These are phyloP conservation scores for Phytophthora podocarpi DNA, from an alignment of 352 stramenopile genomes.

Conservation along the genomic window DNA sequence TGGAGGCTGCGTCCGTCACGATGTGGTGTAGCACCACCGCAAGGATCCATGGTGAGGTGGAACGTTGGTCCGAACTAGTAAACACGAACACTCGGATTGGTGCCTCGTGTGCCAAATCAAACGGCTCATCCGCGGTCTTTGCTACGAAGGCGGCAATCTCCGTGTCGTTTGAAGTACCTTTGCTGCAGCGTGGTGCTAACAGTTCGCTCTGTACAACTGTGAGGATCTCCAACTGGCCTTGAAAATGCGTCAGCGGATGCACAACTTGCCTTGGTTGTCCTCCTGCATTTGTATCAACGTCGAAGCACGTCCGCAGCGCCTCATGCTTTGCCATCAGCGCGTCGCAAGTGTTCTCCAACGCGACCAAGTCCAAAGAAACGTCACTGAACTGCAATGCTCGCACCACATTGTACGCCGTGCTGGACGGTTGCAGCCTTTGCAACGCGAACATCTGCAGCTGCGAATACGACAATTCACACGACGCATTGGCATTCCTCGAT, in stretches of 20 bases:
- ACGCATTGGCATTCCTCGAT: neutral
- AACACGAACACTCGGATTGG: constrained; percentile 50
- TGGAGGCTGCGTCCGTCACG: constrained; percentile 53
- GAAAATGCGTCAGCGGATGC: constrained; percentile 22
- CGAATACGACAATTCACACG: constrained; percentile 47
- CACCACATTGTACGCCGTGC: constrained; percentile 60
- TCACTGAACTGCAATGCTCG: constrained; percentile 36
- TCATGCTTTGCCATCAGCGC: constrained; percentile 49
- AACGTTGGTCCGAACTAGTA: neutral
- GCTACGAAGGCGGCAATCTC: constrained; percentile 33
- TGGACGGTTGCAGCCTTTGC: constrained; percentile 43
- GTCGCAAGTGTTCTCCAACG: constrained; percentile 33
- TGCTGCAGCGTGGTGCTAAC: neutral
- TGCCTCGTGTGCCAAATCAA: constrained; percentile 41
- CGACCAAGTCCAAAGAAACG: constrained; percentile 19
- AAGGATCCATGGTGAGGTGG: constrained; percentile 31
- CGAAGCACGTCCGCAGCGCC: constrained; percentile 51
- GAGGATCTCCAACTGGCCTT: constrained; percentile 1
- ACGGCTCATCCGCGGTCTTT: constrained; percentile 25
- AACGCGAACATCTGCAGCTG: constrained; percentile 69
- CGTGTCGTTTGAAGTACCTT: neutral
- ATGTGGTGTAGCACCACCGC: constrained; percentile 62
- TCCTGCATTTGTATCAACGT: constrained; percentile 21
- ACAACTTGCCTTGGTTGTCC: constrained; percentile 45
- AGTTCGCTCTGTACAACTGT: constrained; percentile 7